A percentile compares a stretch with the other conserved stretches of the same genome.
Conservation (phyloP, 495 filamentous ascomycete genomes). For the Aspergillus coremiiformis region DNA sequence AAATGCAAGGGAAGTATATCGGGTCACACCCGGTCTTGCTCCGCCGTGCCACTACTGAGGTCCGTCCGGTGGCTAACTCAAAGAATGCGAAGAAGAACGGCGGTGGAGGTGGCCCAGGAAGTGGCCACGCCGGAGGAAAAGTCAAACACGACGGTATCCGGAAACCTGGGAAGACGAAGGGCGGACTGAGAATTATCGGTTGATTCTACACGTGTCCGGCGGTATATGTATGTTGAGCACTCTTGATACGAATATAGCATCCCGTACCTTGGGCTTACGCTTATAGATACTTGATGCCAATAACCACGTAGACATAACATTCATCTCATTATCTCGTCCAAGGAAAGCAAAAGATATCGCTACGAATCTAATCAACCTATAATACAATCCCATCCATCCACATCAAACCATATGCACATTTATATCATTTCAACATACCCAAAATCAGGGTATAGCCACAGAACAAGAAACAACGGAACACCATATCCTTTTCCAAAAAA, state of each 20-base stretch:
- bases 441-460: no score
- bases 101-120: constrained; percentile 29
- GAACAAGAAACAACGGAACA: not conserved
- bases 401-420: not conserved
- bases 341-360: not conserved
- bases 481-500: not conserved
- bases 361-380: not conserved
- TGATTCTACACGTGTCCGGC: constrained; percentile 28
- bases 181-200: constrained; percentile 68
- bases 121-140: constrained; percentile 27
- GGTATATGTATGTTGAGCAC: not conserved
- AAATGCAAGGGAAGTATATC: constrained; percentile 99
- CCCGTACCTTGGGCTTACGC: not conserved
- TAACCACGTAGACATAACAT: no score
- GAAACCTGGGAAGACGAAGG: constrained; percentile 71
- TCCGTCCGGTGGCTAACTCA: constrained; percentile 55
- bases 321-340: not conserved
- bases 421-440: not conserved
- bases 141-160: constrained; percentile 63
- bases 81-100: constrained; percentile 42
- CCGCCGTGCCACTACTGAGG: constrained; percentile 82
- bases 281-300: no score
- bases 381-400: not conserved
- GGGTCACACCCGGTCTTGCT: constrained; percentile 88
- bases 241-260: not conserved